These are phyloP conservation scores for Termitomyces sp. DNA, from an alignment of 768 basidiomycete genomes.

Conservation along the genomic window DNA sequence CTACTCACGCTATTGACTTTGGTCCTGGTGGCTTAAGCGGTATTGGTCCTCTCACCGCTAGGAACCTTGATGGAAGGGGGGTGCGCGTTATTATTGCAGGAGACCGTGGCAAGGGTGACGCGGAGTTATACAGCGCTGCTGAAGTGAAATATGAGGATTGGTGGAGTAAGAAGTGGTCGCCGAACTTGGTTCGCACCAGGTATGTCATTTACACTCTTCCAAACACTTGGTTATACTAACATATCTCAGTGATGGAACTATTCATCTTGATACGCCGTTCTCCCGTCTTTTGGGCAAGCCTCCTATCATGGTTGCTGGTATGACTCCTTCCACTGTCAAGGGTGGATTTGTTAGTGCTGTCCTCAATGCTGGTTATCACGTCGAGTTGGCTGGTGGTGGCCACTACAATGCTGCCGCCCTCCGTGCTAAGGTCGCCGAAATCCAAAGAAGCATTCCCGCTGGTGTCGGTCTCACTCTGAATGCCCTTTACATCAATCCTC, in stretches of 20 bases:
- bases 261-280: conserved; percentile 94
- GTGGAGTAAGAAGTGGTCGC: conserved; percentile 90
- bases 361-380: conserved; percentile 89
- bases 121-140: conserved; percentile 72
- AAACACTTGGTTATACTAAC: conserved; percentile 7
- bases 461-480: conserved; percentile 95
- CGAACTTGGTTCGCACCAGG: conserved; percentile 86
- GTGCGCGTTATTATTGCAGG: conserved; percentile 86
- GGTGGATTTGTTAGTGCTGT: conserved; percentile 93
- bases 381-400: conserved; percentile 96
- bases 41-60: conserved; percentile 85
- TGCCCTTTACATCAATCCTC: conserved; percentile 95
- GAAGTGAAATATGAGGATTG: conserved; percentile 74
- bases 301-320: conserved; percentile 98
- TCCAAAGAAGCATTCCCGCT: conserved; percentile 75
- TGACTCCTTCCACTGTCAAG: conserved; percentile 97
- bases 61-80: conserved; percentile 91
- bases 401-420: conserved; percentile 92
- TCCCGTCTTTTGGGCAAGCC: conserved; percentile 94
- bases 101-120: conserved; percentile 85
- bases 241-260: conserved; percentile 71
- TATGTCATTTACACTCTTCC: conserved; percentile 29
- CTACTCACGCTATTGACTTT: conserved; percentile 95
- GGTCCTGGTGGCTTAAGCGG: conserved; percentile 94
- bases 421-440: conserved; percentile 88